These are phyloP conservation scores for Nicotiana tabacum DNA, from an alignment of 257 asterid genomes.

Conservation along the genomic window DNA sequence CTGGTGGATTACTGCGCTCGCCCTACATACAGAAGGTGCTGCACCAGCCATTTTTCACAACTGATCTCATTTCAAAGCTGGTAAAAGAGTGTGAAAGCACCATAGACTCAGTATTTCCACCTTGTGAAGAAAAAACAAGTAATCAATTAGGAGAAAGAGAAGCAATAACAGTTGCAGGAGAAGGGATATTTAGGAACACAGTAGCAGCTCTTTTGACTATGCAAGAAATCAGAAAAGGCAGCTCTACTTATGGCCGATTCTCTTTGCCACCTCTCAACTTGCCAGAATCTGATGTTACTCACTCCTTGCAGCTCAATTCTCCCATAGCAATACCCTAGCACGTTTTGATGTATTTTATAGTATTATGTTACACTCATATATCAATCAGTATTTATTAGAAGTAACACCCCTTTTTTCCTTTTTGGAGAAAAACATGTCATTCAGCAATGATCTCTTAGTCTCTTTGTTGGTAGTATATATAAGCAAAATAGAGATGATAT, in stretches of 20 bases:
- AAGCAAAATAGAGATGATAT: not conserved
- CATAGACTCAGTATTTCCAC: conserved; percentile 61
- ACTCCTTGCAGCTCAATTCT: conserved; percentile 43
- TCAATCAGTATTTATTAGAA: not conserved
- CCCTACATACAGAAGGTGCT: conserved; percentile 72
- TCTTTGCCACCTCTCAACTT: conserved; percentile 84
- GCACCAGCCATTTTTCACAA: conserved; percentile 81
- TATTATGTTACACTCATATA: not conserved
- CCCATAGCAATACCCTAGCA: conserved; percentile 65
- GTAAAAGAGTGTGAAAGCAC: conserved; percentile 78
- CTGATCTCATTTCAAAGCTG: conserved; percentile 74
- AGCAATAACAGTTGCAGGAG: conserved; percentile 38
- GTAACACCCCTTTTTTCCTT: not conserved
- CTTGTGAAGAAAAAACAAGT: conserved; percentile 18
- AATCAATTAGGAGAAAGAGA: not conserved
- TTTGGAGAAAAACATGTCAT: not conserved
- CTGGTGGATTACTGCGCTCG: conserved; percentile 70
- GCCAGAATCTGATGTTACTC: conserved; percentile 58
- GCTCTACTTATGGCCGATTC: conserved; percentile 81
- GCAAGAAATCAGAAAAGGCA: conserved; percentile 85
- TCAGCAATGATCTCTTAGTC: not conserved
- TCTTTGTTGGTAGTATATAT: not conserved
- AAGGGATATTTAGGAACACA: conserved; percentile 74
- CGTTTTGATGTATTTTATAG: not conserved
- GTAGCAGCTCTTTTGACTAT: conserved; percentile 80